Conservation (phyloP, 2,329 filamentous ascomycete genomes). For the Botrytis tulipae region DNA sequence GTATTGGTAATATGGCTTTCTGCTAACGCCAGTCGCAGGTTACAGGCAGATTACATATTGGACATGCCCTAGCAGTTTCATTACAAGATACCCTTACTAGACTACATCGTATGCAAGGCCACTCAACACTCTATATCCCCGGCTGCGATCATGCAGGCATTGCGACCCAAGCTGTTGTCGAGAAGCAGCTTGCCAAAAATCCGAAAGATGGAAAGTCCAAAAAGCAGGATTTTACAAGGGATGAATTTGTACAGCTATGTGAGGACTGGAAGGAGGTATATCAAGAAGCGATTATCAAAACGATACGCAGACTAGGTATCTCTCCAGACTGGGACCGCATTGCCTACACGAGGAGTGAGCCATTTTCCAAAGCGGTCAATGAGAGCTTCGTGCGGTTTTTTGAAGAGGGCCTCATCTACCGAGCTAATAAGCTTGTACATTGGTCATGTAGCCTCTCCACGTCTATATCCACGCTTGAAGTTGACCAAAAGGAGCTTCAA, state of each 20-base stretch:
- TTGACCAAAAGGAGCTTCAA: neutral
- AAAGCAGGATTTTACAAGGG: neutral
- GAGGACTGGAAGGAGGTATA: neutral
- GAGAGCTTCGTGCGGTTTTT: neutral
- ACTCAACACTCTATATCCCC: neutral
- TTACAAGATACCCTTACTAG: neutral
- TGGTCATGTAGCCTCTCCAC: neutral
- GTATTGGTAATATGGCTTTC: neutral
- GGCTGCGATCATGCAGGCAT: neutral
- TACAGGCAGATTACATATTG: neutral
- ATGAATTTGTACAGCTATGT: neutral
- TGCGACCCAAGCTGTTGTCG: neutral
- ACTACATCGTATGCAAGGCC: neutral
- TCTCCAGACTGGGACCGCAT: neutral
- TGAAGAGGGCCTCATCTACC: neutral
- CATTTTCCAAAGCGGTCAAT: neutral
- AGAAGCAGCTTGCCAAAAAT: constrained; percentile 2
- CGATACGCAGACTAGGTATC: neutral
- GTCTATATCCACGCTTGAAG: neutral
- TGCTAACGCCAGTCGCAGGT: neutral
- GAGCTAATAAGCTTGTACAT: neutral
- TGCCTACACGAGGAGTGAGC: neutral
- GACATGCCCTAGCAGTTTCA: neutral
- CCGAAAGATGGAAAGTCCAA: neutral
- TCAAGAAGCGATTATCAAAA: neutral